A percentile compares a stretch with the other conserved stretches of the same genome.
These are phyloP conservation scores for Cruciata laevipes DNA, from an alignment of 257 asterid species.

Conservation along the genomic window DNA sequence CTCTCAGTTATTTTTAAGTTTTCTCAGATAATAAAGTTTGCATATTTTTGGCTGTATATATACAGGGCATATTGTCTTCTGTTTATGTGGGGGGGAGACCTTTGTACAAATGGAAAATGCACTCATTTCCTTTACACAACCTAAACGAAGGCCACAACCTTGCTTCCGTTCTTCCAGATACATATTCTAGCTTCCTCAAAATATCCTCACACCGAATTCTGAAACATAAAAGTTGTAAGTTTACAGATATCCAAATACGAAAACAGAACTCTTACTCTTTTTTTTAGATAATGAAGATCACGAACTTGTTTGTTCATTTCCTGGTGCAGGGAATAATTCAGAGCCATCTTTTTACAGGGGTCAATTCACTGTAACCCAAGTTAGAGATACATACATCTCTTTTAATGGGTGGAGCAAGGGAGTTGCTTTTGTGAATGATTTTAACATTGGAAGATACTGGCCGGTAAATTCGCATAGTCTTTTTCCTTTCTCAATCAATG, in stretches of 20 bases:
- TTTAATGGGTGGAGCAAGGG: constrained; percentile 92
- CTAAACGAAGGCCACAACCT: constrained; percentile 37
- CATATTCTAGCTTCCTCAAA: constrained; percentile 13
- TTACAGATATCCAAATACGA: background rate
- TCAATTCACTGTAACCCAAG: constrained; percentile 43
- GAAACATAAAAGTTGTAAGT: constrained; percentile 33
- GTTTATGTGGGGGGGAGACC: constrained; percentile 59
- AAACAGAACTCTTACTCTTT: background rate
- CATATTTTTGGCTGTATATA: constrained; percentile 1
- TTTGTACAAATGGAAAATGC: constrained; percentile 67
- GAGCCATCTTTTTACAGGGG: constrained; percentile 77
- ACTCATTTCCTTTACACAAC: constrained; percentile 57
- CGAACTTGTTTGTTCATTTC: background rate
- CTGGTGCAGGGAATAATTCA: constrained; percentile 31
- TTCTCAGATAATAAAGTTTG: background rate
- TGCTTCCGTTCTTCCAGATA: constrained; percentile 32
- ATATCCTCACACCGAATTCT: constrained; percentile 22
- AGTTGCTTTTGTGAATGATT: constrained; percentile 61
- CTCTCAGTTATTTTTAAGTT: constrained; percentile 1
- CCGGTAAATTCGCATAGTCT: constrained; percentile 41
- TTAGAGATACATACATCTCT: constrained; percentile 69
- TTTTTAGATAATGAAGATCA: background rate
- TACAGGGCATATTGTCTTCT: constrained; percentile 79
- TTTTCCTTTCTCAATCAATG: background rate
- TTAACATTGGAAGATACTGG: constrained; percentile 85